Conservation (phyloP, 371 early-diverging fungal genomes). For the Circinella minor region DNA sequence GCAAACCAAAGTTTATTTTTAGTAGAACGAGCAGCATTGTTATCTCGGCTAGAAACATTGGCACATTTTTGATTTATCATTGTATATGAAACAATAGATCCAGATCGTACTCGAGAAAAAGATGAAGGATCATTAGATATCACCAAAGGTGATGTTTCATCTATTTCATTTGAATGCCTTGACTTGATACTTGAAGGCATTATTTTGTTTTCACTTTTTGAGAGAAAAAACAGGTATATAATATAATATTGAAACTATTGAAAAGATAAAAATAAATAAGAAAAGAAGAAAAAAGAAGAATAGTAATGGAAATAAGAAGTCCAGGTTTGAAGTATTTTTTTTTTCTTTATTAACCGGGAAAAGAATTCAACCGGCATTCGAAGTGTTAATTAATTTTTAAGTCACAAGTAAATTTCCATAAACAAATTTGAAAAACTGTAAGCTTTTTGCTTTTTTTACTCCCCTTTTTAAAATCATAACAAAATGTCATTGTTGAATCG, state of each 20-base stretch:
- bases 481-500: constrained; percentile 16
- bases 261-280: background rate
- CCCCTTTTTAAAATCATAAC: background rate
- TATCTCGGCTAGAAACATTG: constrained; percentile 38
- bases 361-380: too few relatives aligned
- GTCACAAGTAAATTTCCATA: background rate
- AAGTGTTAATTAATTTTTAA: background rate
- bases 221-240: too few relatives aligned
- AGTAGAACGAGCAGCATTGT: constrained; percentile 30
- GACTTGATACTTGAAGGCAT: background rate
- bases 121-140: background rate
- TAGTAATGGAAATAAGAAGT: too few relatives aligned
- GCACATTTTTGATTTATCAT: constrained; percentile 32
- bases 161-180: background rate
- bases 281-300: background rate
- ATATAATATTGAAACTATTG: background rate
- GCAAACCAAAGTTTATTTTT: constrained; percentile 58
- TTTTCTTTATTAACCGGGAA: too few relatives aligned
- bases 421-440: too few relatives aligned
- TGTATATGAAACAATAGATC: constrained; percentile 27
- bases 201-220: background rate
- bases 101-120: constrained; percentile 8
- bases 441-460: background rate
- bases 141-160: constrained; percentile 14
- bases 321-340: too few relatives aligned